Conservation (phyloP, 176 grass and related monocot genomes). For the Pontederia paniculata region DNA sequence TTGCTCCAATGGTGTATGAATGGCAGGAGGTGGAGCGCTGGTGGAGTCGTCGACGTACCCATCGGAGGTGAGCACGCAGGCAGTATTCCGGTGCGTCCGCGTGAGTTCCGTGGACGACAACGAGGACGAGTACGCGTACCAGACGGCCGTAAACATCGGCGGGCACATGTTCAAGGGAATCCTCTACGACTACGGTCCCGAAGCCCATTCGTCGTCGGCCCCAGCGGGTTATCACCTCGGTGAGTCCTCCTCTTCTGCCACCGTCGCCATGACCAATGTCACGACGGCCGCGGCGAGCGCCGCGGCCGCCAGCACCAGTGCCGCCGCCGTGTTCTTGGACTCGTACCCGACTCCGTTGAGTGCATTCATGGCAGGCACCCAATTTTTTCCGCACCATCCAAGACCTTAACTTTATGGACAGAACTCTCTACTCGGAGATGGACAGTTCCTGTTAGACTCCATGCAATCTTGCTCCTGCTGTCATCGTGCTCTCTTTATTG, state of each 20-base stretch:
- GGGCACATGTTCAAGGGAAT: slow-evolving; percentile 95
- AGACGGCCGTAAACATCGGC: slow-evolving; percentile 67
- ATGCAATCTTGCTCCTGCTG: no score
- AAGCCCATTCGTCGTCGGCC: not conserved
- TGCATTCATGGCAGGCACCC: slow-evolving; percentile 36
- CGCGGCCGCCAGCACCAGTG: slow-evolving; percentile 23
- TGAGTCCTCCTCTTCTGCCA: slow-evolving; percentile 37
- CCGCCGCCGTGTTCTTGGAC: slow-evolving; percentile 76
- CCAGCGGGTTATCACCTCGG: slow-evolving; percentile 15
- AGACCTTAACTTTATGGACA: slow-evolving; percentile 42
- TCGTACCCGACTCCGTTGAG: slow-evolving; percentile 72
- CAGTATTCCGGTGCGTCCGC: slow-evolving; percentile 73
- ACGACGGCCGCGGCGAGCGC: slow-evolving; percentile 11
- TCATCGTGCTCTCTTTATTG: no score
- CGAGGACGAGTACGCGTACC: slow-evolving; percentile 77
- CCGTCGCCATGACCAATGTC: slow-evolving; percentile 17
- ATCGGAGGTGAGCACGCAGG: slow-evolving; percentile 70
- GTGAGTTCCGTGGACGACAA: slow-evolving; percentile 56
- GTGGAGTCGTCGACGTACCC: slow-evolving; percentile 39
- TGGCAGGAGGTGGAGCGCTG: slow-evolving; percentile 28
- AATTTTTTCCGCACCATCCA: slow-evolving; percentile 52
- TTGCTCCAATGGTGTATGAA: no score
- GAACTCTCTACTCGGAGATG: not conserved
- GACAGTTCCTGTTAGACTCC: no score
- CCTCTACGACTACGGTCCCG: slow-evolving; percentile 68